Evolutionary conservation across 768 basidiomycete genomes (phyloP), one percentile per base, ranked within the genome.

Genomic region (Melanogaster broomeanus): DNA sequence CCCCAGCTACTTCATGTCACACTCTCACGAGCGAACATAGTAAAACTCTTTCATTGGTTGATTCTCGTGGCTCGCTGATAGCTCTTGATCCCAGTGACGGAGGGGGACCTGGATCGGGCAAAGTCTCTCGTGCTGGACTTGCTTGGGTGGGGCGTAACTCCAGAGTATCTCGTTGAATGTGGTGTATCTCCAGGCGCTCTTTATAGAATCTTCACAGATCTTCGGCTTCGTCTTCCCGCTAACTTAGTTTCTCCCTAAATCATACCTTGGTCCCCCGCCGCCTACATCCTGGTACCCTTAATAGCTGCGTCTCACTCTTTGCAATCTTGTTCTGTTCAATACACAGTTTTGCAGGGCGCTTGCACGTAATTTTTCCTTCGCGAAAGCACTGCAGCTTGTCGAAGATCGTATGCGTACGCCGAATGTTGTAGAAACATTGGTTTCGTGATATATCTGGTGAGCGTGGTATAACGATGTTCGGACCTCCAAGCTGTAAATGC

Each of bases 71-170:
- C 24, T 39, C 37, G 19, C 46, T 53, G 6, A 48, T 28, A 9
- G n/a, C 25, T 27, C 43, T 54, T 25, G 4, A 7, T 34, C 13
- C 2, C 45, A 80, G 77, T 79, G 61, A 69, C 76, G 12, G 61
- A 61, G 38, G 69, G 71, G 34, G 72, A 79, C 18, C 66, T 78
- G 42, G 70, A 76, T 25, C 65, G 61, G 16, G 77, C 78, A 41
- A 79, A 79, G 54, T 62, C 63, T 15, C 64, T 79, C 28, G 75
- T 82, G n/a, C 72, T 81, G 25, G 80, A 81, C 59, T 69, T 82
- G n/a, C 67, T 82, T 7, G 78, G 81, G 12, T 80, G 79, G 78
- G 78, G 78, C 21, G 78, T 81, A 22, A 60, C 69, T 6, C 74
- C 78, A 2, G 77, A 80, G 62, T 77, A 79, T 57, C 70, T 80